phyloP scores from a whole-genome alignment of 2,329 filamentous ascomycete species.

The Cyphellophora attinorum region DNA sequence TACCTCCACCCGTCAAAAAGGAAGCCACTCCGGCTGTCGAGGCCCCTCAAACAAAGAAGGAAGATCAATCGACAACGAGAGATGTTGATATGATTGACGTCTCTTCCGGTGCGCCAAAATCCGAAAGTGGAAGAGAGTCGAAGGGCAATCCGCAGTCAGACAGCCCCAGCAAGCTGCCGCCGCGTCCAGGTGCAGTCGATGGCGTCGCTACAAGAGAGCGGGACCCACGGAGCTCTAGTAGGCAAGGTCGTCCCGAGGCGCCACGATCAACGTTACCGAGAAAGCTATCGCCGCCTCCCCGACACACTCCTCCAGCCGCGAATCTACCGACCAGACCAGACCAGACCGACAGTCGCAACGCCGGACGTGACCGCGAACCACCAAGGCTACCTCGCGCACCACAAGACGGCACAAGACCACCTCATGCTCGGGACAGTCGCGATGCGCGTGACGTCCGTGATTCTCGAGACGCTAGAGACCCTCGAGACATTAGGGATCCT shows the following conservation, averaged over 20 bases:
- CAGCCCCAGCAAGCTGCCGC: not conserved
- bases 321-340: slow-evolving; percentile 27
- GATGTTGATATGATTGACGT: too few species aligned
- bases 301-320: slow-evolving; percentile 24
- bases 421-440: slow-evolving; percentile 7
- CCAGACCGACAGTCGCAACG: slow-evolving; percentile 21
- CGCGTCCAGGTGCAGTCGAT: not conserved
- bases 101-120: too few species aligned
- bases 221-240: not conserved
- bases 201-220: not conserved
- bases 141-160: slow-evolving; percentile 8
- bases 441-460: too few species aligned
- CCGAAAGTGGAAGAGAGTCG: too few species aligned
- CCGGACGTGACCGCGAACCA: slow-evolving; percentile 22
- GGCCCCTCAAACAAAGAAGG: slow-evolving; percentile 7
- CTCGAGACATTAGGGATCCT: slow-evolving; percentile 22
- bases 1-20: slow-evolving; percentile 28
- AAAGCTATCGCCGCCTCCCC: slow-evolving; percentile 26
- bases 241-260: slow-evolving; percentile 9
- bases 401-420: slow-evolving; percentile 1
- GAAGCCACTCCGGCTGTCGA: slow-evolving; percentile 1
- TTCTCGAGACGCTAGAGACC: too few species aligned
- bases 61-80: slow-evolving; percentile 4
- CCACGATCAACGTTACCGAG: slow-evolving; percentile 21
- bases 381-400: not conserved